Evolutionary conservation across 192 early-diverging fungal species (phyloP).

Genomic region (Coemansia sp.): DNA sequence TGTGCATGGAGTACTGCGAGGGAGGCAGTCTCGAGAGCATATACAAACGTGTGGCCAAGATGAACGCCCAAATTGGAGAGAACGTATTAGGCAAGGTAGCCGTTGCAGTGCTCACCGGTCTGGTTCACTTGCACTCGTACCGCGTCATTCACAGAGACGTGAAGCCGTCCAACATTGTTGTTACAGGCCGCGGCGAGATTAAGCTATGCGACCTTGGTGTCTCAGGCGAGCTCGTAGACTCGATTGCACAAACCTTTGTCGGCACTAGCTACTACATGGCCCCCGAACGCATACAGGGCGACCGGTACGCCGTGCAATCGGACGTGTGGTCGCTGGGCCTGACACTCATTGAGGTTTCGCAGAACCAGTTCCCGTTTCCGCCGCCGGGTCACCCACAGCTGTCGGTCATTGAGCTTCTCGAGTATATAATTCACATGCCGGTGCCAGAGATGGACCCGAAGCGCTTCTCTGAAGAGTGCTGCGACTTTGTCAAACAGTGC

Average conservation of each 20-base stretch:
- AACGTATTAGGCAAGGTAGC: slow-evolving; percentile 85
- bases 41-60: slow-evolving; percentile 69
- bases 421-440: slow-evolving; percentile 88
- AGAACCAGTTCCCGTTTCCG: slow-evolving; percentile 91
- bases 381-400: slow-evolving; percentile 70
- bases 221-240: slow-evolving; percentile 83
- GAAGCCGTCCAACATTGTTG: slow-evolving; percentile 97
- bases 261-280: slow-evolving; percentile 98
- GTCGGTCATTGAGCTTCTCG: slow-evolving; percentile 88
- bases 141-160: slow-evolving; percentile 95
- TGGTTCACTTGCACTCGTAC: slow-evolving; percentile 86
- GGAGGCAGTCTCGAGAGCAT: slow-evolving; percentile 90
- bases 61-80: slow-evolving; percentile 82
- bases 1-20: slow-evolving; percentile 98
- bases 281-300: slow-evolving; percentile 94
- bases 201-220: slow-evolving; percentile 99
- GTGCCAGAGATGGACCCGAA: slow-evolving; percentile 70
- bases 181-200: slow-evolving; percentile 84
- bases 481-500: slow-evolving; percentile 54
- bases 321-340: slow-evolving; percentile 98
- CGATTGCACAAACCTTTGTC: slow-evolving; percentile 90
- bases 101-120: slow-evolving; percentile 81
- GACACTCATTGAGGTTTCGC: slow-evolving; percentile 90
- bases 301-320: slow-evolving; percentile 80
- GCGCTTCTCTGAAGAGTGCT: slow-evolving; percentile 38